These are phyloP conservation scores for Rhododendron griersonianum DNA, from an alignment of 148 eudicot species.

Conservation along the genomic window DNA sequence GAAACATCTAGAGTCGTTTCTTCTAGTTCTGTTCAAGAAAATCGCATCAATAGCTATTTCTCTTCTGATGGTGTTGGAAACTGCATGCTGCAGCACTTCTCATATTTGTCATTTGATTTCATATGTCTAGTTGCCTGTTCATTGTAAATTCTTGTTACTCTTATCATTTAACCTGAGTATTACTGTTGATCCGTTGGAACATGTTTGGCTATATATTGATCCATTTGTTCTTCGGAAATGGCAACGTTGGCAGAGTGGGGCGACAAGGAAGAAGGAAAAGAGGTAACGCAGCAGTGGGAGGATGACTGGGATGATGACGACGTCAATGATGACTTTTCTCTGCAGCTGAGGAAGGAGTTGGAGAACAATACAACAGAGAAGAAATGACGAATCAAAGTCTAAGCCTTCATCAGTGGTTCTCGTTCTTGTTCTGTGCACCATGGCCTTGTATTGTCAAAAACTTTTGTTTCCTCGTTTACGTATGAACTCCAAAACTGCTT, in stretches of 20 bases:
- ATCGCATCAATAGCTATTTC: neutral
- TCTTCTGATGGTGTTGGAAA: neutral
- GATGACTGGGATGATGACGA: neutral
- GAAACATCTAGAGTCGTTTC: neutral
- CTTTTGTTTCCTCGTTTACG: neutral
- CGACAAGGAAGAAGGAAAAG: slow-evolving; percentile 70
- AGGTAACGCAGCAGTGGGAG: slow-evolving; percentile 39
- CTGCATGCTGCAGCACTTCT: neutral
- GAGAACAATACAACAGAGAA: slow-evolving; percentile 16
- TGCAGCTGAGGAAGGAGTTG: neutral
- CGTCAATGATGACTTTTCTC: slow-evolving; percentile 3
- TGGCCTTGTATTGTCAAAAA: neutral
- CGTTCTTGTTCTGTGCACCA: neutral
- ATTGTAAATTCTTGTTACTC: neutral
- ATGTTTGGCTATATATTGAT: neutral
- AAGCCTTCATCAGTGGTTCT: neutral
- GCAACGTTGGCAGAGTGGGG: slow-evolving; percentile 56
- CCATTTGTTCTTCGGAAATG: neutral
- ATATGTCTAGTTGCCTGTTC: neutral
- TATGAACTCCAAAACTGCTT: neutral
- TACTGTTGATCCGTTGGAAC: neutral
- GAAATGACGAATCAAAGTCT: slow-evolving; percentile 11
- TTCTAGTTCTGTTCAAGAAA: neutral
- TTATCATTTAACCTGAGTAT: neutral
- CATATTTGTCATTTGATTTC: neutral